phyloP scores from a whole-genome alignment of 2,329 filamentous ascomycete species.

The Colletotrichum scovillei region DNA sequence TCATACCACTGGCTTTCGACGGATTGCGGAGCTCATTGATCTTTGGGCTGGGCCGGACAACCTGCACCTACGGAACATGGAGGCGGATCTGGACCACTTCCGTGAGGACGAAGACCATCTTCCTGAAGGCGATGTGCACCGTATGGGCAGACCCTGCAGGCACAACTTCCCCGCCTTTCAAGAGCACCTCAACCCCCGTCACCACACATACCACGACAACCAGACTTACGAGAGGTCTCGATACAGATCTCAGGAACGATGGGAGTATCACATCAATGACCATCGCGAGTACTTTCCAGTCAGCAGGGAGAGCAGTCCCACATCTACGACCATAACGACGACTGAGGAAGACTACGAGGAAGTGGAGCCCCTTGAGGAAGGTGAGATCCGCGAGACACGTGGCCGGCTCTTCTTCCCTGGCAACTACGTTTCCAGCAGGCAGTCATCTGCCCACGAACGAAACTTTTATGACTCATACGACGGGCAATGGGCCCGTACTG shows the following conservation, averaged over 20 bases:
- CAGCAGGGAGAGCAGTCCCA: constrained; percentile 27
- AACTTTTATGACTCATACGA: constrained; percentile 30
- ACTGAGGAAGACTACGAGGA: constrained; percentile 21
- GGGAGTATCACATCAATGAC: constrained; percentile 35
- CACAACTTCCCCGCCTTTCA: constrained; percentile 19
- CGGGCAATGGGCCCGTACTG: constrained; percentile 19
- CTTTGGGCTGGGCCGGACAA: constrained; percentile 68
- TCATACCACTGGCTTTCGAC: constrained; percentile 69
- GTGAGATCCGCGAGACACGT: constrained; percentile 31
- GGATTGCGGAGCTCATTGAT: constrained; percentile 70
- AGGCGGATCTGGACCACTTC: constrained; percentile 70
- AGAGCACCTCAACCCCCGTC: constrained; percentile 24
- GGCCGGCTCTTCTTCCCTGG: constrained; percentile 17
- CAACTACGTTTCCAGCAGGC: constrained; percentile 13
- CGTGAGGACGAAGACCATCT: constrained; percentile 44
- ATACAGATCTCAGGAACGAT: constrained; percentile 22
- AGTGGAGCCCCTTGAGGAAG: constrained; percentile 24
- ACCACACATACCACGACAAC: constrained; percentile 24
- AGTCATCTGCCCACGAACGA: constrained; percentile 27
- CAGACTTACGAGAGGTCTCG: constrained; percentile 14
- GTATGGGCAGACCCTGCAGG: constrained; percentile 7
- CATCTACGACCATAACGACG: constrained; percentile 20
- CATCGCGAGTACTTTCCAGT: constrained; percentile 23
- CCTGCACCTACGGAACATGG: constrained; percentile 68
- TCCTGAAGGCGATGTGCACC: constrained; percentile 26